Base-by-base conservation (phyloP, 129 eudicot species). In the Escallonia herrerae region DNA sequence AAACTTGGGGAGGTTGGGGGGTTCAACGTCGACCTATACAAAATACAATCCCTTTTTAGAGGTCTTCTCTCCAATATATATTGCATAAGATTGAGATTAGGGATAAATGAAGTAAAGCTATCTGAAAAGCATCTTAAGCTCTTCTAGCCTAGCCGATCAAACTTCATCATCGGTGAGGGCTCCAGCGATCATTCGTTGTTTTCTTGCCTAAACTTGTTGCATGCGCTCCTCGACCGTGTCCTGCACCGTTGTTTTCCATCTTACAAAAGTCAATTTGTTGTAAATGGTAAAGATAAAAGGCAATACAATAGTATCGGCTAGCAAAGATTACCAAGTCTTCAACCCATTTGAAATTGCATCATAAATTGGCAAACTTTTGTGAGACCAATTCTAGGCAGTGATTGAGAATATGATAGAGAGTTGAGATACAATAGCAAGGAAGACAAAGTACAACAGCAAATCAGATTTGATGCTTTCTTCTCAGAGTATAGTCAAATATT, bases 151-250 rank as follows among this genome's bases (percentile, higher is more conserved):
- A 12, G 90, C 87, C 2, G 94, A 85, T 4, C 94, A 77, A 58
- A 89, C 90, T 78, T 89, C 94, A 15, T 89, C 96, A 15, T 89
- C 96, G 0, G 96, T 89, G 8, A 89, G 75, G 33, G 96, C 94
- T 75, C 96, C 94, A 0, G 90, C 84, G 3, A 89, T 85, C 96
- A 89, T 82, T 53, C 87, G 69, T 69, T 89, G 94, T 79, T 89
- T 89, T 71, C 94, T 73, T 4, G 85, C 90, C 48, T 89, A 94
- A 22, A 89, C 94, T 80, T 85, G 96, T 50, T 89, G 96, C 87
- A 89, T 67, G 0, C 96, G 61, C 57, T 85, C 94, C 65, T 89
- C 96, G 62, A 89, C 93, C 2, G 96, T 89, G 7, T 85, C 94
- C 94, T 87, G 54, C 44, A 50, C 13, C 58, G 42, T 49, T 12